Conservation (phyloP, 2,329 filamentous ascomycete species). For the Trichoderma atroviride region DNA sequence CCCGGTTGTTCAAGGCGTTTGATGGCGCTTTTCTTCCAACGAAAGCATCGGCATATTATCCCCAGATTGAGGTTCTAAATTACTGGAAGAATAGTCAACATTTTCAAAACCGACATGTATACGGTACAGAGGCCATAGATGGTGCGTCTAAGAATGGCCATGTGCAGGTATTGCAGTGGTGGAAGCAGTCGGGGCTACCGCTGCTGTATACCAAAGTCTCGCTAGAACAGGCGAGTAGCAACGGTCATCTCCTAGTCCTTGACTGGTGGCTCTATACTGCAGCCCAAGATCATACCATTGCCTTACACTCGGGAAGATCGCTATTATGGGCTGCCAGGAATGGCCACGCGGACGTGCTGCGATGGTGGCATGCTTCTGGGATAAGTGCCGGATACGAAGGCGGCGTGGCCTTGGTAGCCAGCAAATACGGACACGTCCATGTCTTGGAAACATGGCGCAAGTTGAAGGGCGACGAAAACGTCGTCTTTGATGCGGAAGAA, state of each 20-base stretch:
- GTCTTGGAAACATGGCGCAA: constrained; percentile 81
- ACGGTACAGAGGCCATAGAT: constrained; percentile 82
- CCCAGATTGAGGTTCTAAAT: constrained; percentile 79
- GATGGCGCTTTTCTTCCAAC: constrained; percentile 84
- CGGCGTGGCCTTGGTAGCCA: constrained; percentile 80
- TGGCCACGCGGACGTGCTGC: constrained; percentile 74
- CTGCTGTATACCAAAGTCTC: constrained; percentile 85
- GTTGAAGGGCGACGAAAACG: constrained; percentile 64
- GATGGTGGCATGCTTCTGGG: constrained; percentile 85
- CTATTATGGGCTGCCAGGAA: constrained; percentile 83
- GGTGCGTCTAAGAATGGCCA: constrained; percentile 85
- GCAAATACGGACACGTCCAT: constrained; percentile 79
- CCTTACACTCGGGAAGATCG: constrained; percentile 80
- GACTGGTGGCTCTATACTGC: constrained; percentile 89
- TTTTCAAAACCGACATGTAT: constrained; percentile 78
- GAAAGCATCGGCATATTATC: constrained; percentile 85
- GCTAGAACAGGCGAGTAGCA: constrained; percentile 82
- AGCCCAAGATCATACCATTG: constrained; percentile 58
- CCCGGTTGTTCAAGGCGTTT: constrained; percentile 80
- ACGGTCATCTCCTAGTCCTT: constrained; percentile 81
- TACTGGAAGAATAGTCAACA: constrained; percentile 87
- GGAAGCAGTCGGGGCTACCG: constrained; percentile 75
- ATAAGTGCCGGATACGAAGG: constrained; percentile 81
- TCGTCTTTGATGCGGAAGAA: constrained; percentile 75
- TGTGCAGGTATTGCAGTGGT: constrained; percentile 86